Evolutionary conservation across 768 basidiomycete genomes (phyloP).

Genomic region (Mycena crocata): DNA sequence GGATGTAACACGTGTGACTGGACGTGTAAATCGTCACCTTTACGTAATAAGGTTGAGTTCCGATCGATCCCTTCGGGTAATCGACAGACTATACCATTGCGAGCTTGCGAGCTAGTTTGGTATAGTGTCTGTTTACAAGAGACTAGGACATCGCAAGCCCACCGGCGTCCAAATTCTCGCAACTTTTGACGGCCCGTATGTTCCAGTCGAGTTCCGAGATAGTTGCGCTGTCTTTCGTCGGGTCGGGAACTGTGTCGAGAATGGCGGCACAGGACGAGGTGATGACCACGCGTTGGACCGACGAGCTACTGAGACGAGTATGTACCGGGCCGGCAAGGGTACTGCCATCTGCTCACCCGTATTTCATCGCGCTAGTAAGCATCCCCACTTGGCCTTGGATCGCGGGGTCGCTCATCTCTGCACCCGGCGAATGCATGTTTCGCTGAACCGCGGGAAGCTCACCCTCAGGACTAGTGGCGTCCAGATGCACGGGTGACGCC

Average conservation of each 20-base stretch:
- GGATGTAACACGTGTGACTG: no score
- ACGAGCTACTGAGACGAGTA: not conserved
- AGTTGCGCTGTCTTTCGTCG: not conserved
- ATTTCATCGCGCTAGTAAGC: not conserved
- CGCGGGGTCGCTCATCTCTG: not conserved
- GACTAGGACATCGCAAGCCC: not conserved
- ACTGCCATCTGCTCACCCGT: not conserved
- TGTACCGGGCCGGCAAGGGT: not conserved
- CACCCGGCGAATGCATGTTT: not conserved
- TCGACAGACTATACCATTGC: no score
- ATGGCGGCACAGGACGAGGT: not conserved
- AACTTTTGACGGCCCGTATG: not conserved
- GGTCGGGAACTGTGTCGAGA: not conserved
- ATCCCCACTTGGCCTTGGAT: not conserved
- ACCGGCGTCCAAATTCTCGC: not conserved
- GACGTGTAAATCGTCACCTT: no score
- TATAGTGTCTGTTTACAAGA: no score
- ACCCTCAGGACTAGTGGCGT: not conserved
- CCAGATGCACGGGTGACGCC: not conserved
- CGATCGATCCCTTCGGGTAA: no score
- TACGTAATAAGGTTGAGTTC: no score
- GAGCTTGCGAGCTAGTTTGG: no score
- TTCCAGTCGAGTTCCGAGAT: not conserved
- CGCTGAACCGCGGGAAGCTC: not conserved
- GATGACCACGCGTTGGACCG: not conserved